phyloP scores from a whole-genome alignment of 2,329 filamentous ascomycete genomes.

The Aciculosporium take region DNA sequence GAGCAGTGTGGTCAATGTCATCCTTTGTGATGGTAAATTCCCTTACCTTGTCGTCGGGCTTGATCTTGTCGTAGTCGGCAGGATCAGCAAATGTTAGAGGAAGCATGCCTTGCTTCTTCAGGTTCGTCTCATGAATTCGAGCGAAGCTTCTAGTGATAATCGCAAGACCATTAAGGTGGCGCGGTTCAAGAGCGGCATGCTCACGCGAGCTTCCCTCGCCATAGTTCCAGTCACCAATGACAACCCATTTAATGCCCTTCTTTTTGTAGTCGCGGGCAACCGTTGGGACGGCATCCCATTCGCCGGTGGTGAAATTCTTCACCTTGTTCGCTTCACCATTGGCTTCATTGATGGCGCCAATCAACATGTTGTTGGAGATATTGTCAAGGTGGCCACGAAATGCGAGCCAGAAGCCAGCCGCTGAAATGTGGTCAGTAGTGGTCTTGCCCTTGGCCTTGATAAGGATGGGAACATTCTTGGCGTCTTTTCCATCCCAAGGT shows the following conservation, averaged over 20 bases:
- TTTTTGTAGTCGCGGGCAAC: slow-evolving; percentile 98
- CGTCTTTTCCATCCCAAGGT: slow-evolving; percentile 87
- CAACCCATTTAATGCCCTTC: slow-evolving; percentile 92
- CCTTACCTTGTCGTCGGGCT: slow-evolving; percentile 67
- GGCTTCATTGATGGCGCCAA: slow-evolving; percentile 88
- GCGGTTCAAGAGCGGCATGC: slow-evolving; percentile 93
- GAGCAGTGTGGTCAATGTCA: slow-evolving; percentile 8
- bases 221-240: slow-evolving; percentile 99
- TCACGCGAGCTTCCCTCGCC: slow-evolving; percentile 95
- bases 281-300: slow-evolving; percentile 78
- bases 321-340: slow-evolving; percentile 98
- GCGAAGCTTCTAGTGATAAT: slow-evolving; percentile 94
- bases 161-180: slow-evolving; percentile 90
- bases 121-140: slow-evolving; percentile 99
- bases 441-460: slow-evolving; percentile 97
- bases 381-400: slow-evolving; percentile 98
- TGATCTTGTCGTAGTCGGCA: slow-evolving; percentile 95
- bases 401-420: slow-evolving; percentile 95
- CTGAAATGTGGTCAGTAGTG: slow-evolving; percentile 93
- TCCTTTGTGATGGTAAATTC: neutral
- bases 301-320: slow-evolving; percentile 73
- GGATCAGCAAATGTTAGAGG: slow-evolving; percentile 90
- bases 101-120: slow-evolving; percentile 99
- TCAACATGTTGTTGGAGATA: slow-evolving; percentile 99
- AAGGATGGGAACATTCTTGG: slow-evolving; percentile 68